Conservation (phyloP, 331 rosid species). For the Erythrophleum ivorense region DNA sequence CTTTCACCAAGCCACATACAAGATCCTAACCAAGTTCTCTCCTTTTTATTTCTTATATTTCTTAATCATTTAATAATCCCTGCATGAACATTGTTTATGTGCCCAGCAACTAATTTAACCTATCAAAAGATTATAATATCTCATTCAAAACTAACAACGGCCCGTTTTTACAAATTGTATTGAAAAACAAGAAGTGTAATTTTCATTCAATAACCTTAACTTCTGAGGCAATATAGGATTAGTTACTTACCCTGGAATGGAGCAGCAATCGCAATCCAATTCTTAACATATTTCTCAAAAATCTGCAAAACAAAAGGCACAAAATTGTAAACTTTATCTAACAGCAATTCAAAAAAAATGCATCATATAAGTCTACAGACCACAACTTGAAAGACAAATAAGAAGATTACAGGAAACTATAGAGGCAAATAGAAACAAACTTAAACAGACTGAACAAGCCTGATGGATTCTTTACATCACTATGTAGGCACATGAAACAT, state of each 20-base stretch:
- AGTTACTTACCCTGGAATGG: conserved; percentile 86
- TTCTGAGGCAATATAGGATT: conserved; percentile 10
- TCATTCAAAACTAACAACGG: conserved; percentile 27
- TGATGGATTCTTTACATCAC: conserved; percentile 61
- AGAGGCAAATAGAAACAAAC: conserved; percentile 26
- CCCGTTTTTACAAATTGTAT: conserved; percentile 24
- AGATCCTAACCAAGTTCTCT: not conserved
- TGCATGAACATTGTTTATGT: not conserved
- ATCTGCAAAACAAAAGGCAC: conserved; percentile 58
- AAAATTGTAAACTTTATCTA: conserved; percentile 20
- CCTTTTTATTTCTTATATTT: not conserved
- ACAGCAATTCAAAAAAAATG: conserved; percentile 1
- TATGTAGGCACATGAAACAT: conserved; percentile 86
- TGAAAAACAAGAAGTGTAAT: conserved; percentile 23
- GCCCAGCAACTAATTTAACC: conserved; percentile 14
- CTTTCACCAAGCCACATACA: not conserved
- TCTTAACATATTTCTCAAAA: conserved; percentile 96
- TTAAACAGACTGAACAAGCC: conserved; percentile 38
- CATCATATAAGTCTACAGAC: not conserved
- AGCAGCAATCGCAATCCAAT: conserved; percentile 92
- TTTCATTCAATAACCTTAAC: conserved; percentile 34
- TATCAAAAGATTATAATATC: not conserved
- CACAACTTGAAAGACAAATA: conserved; percentile 21
- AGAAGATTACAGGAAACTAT: conserved; percentile 13
- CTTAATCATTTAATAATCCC: conserved; percentile 10